Conservation (phyloP, 495 filamentous ascomycete genomes). For the Daldinia decipiens region DNA sequence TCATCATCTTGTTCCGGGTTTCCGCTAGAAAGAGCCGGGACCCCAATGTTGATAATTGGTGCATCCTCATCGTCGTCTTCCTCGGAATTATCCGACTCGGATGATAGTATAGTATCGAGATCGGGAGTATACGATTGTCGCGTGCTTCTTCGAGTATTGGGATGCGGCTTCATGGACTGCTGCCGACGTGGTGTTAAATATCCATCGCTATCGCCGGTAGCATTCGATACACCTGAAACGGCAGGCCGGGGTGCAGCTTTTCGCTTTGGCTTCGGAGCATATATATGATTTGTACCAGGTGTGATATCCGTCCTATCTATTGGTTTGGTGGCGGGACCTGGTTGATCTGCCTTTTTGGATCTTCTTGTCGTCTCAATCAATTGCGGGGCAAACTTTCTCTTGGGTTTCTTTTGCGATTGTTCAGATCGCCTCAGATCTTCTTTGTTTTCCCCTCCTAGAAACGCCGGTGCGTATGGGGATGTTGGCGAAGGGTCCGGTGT, state of each 20-base stretch:
- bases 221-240: constrained; percentile 39
- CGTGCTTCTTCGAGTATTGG: constrained; percentile 53
- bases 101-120: constrained; percentile 52
- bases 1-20: constrained; percentile 28
- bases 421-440: constrained; percentile 27
- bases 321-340: constrained; percentile 60
- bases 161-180: constrained; percentile 52
- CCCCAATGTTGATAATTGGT: constrained; percentile 44
- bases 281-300: constrained; percentile 67
- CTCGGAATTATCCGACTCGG: constrained; percentile 50
- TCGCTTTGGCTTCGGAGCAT: constrained; percentile 57
- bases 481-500: constrained; percentile 62
- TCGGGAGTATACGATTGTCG: constrained; percentile 55
- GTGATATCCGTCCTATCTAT: constrained; percentile 69
- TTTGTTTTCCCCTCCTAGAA: constrained; percentile 17
- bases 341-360: constrained; percentile 62
- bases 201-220: constrained; percentile 34
- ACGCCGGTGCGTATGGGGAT: constrained; percentile 50
- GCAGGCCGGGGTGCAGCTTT: constrained; percentile 40
- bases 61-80: constrained; percentile 43
- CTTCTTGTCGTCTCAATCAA: constrained; percentile 74
- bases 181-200: constrained; percentile 48
- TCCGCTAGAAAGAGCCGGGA: constrained; percentile 41
- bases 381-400: constrained; percentile 68
- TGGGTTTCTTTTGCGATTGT: constrained; percentile 41